These are phyloP conservation scores for Fistulifera solaris DNA, from an alignment of 108 stramenopile genomes.

Conservation along the genomic window DNA sequence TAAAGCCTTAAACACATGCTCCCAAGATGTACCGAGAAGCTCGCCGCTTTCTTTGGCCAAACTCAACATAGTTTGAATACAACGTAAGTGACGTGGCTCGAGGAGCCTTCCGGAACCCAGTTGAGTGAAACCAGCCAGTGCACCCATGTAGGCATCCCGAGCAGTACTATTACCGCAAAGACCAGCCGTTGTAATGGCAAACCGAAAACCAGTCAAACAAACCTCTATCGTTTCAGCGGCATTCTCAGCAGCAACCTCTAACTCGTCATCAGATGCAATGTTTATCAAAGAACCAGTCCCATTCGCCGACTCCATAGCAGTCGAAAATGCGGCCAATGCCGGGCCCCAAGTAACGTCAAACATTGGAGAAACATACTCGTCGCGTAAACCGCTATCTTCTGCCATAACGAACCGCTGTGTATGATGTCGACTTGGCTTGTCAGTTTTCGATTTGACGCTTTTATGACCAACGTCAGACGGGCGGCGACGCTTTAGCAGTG, in stretches of 20 bases:
- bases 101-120: slow-evolving; percentile 76
- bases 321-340: slow-evolving; percentile 89
- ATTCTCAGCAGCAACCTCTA: slow-evolving; percentile 74
- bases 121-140: slow-evolving; percentile 86
- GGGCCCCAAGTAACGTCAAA: slow-evolving; percentile 98
- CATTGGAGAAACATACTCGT: slow-evolving; percentile 93
- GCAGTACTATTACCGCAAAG: slow-evolving; percentile 78
- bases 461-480: slow-evolving; percentile 2
- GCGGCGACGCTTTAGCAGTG: slow-evolving; percentile 64
- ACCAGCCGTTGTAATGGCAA: slow-evolving; percentile 80
- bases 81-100: slow-evolving; percentile 79
- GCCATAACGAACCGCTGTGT: slow-evolving; percentile 53
- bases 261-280: slow-evolving; percentile 79
- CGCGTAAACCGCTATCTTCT: slow-evolving; percentile 64
- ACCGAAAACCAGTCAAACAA: slow-evolving; percentile 79
- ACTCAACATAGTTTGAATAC: slow-evolving; percentile 75
- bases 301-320: slow-evolving; percentile 85
- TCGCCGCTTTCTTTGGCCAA: slow-evolving; percentile 87
- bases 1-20: slow-evolving; percentile 81
- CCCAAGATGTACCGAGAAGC: slow-evolving; percentile 84
- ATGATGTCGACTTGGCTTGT: not conserved
- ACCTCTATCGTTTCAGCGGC: slow-evolving; percentile 72
- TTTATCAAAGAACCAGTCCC: slow-evolving; percentile 61
- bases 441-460: slow-evolving; percentile 15
- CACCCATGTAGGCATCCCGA: slow-evolving; percentile 83